Evolutionary conservation across 805 yeast genomes (phyloP).

Genomic region (Suhomyces vadensis): DNA sequence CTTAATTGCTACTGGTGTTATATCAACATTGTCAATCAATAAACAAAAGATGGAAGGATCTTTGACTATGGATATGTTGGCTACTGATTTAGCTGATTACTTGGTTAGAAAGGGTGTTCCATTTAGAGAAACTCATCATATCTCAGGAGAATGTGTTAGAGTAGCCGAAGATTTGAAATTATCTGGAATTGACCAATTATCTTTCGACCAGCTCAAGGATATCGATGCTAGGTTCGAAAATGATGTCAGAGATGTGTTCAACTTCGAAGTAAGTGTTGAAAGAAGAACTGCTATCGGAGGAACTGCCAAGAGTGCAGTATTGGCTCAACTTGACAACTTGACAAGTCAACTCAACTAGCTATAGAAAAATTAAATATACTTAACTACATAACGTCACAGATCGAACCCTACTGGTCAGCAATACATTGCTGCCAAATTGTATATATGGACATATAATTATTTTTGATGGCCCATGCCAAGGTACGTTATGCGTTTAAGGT

Average conservation of each 20-base stretch:
- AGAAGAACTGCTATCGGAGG: conserved; percentile 97
- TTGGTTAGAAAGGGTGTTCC: conserved; percentile 98
- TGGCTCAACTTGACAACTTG: conserved; percentile 60
- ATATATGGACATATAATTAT: no score
- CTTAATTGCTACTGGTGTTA: conserved; percentile 92
- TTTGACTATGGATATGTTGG: conserved; percentile 97
- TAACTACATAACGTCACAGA: no score
- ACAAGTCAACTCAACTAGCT: conserved; percentile 2
- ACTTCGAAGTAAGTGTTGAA: conserved; percentile 93
- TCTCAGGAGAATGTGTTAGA: conserved; percentile 96
- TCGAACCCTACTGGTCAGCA: no score
- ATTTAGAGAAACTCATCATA: conserved; percentile 98
- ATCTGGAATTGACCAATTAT: conserved; percentile 82
- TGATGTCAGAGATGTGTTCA: conserved; percentile 83
- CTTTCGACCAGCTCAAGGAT: conserved; percentile 70
- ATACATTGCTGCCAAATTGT: no score
- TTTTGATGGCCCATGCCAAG: no score
- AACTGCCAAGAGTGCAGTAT: conserved; percentile 88
- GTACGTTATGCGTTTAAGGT: no score
- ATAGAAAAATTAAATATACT: no score
- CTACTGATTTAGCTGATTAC: conserved; percentile 97
- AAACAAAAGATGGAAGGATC: conserved; percentile 80
- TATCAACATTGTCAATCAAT: conserved; percentile 79
- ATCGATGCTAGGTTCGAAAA: conserved; percentile 79
- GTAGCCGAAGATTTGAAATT: conserved; percentile 76